Evolutionary conservation across 2,329 filamentous ascomycete genomes (phyloP).

Genomic region (Thermoascus crustaceus): DNA sequence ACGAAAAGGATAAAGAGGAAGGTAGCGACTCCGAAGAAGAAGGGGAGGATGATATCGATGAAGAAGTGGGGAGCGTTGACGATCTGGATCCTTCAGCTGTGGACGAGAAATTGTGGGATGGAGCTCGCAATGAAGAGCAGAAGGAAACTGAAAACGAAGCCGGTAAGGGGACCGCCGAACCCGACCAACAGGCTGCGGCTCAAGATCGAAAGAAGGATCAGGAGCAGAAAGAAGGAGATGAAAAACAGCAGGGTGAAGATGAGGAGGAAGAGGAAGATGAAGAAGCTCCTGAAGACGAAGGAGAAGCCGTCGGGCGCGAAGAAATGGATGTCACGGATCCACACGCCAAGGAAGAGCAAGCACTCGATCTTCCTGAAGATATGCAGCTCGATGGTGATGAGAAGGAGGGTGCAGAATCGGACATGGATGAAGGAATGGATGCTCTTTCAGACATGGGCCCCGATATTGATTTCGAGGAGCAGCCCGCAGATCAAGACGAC

Average conservation of each 20-base stretch:
- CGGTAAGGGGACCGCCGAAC: slow-evolving; percentile 42
- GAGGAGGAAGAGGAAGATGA: slow-evolving; percentile 45
- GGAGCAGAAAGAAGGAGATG: slow-evolving; percentile 45
- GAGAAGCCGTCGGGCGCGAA: slow-evolving; percentile 54
- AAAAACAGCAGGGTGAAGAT: slow-evolving; percentile 50
- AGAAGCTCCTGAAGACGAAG: slow-evolving; percentile 48
- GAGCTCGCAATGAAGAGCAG: slow-evolving; percentile 58
- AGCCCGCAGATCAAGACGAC: slow-evolving; percentile 22
- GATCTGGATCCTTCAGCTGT: slow-evolving; percentile 82
- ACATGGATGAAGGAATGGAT: slow-evolving; percentile 40
- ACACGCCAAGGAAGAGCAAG: slow-evolving; percentile 72
- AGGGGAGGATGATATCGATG: slow-evolving; percentile 67
- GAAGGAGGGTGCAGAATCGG: slow-evolving; percentile 47
- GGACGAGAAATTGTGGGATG: slow-evolving; percentile 99
- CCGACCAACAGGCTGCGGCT: slow-evolving; percentile 54
- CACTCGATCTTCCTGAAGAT: slow-evolving; percentile 77
- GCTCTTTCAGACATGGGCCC: slow-evolving; percentile 39
- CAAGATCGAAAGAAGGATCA: slow-evolving; percentile 50
- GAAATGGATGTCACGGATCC: slow-evolving; percentile 61
- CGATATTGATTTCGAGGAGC: slow-evolving; percentile 27
- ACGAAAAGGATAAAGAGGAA: slow-evolving; percentile 42
- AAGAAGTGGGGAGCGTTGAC: slow-evolving; percentile 84
- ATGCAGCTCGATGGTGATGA: slow-evolving; percentile 70
- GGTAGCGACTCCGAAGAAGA: slow-evolving; percentile 56
- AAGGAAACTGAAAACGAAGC: slow-evolving; percentile 69